Conservation (phyloP, 805 yeast species). For the Nakazawaea laoshanensis region DNA sequence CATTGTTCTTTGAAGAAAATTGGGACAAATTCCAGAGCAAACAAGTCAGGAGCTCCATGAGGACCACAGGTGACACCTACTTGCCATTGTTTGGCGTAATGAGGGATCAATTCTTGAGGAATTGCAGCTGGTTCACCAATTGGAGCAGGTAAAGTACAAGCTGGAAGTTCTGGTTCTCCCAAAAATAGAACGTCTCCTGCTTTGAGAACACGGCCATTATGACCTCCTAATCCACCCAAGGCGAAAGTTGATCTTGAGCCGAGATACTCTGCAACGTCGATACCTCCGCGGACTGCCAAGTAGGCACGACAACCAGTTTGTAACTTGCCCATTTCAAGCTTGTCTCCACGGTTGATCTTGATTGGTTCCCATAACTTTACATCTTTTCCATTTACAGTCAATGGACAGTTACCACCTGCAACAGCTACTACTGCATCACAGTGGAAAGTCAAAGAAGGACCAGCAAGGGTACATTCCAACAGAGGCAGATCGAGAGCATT, state of each 20-base stretch:
- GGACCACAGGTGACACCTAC: constrained; percentile 97
- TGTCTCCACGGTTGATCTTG: constrained; percentile 64
- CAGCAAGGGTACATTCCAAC: constrained; percentile 78
- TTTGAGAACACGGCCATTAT: constrained; percentile 86
- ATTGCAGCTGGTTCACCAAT: constrained; percentile 51
- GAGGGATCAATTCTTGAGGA: constrained; percentile 51
- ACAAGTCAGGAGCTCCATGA: constrained; percentile 95
- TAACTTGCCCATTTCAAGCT: constrained; percentile 73
- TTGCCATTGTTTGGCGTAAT: constrained; percentile 55
- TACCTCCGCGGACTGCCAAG: constrained; percentile 84
- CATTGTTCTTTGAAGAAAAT: constrained; percentile 73
- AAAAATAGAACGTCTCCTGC: constrained; percentile 87
- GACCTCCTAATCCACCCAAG: constrained; percentile 87
- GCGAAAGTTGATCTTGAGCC: constrained; percentile 98
- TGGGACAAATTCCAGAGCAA: constrained; percentile 62
- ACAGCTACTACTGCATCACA: constrained; percentile 68
- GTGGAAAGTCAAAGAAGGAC: constrained; percentile 84
- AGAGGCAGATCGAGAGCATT: constrained; percentile 80
- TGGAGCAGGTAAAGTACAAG: constrained; percentile 69
- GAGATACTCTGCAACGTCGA: constrained; percentile 87
- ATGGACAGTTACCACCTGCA: constrained; percentile 76
- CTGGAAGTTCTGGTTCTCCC: constrained; percentile 64
- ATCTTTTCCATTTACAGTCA: constrained; percentile 52
- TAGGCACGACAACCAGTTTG: constrained; percentile 82
- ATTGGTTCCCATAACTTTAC: constrained; percentile 70